Conservation (phyloP, 1,284 basidiomycete genomes). For the Tylopilus sp. region DNA sequence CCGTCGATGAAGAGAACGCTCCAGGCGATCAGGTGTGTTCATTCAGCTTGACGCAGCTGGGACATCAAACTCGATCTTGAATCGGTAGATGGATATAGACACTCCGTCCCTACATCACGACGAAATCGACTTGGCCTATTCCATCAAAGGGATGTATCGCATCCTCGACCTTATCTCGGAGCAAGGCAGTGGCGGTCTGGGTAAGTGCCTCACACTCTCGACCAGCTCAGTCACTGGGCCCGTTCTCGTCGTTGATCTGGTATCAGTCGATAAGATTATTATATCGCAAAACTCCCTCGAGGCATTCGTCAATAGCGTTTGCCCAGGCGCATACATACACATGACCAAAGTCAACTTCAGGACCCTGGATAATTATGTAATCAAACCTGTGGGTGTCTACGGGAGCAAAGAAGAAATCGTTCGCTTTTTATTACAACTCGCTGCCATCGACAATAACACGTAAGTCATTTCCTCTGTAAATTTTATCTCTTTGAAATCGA, state of each 20-base stretch:
- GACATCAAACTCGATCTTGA: neutral
- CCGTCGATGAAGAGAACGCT: conserved; percentile 9
- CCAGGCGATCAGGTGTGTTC: conserved; percentile 14
- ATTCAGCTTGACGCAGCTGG: neutral
- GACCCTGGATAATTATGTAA: conserved; percentile 38
- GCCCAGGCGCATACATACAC: conserved; percentile 43
- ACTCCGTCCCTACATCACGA: conserved; percentile 7
- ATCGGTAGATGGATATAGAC: conserved; percentile 25
- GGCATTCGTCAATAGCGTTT: conserved; percentile 42
- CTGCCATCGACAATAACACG: conserved; percentile 36
- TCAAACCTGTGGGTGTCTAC: conserved; percentile 53
- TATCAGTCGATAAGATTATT: conserved; percentile 53
- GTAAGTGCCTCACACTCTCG: conserved; percentile 28
- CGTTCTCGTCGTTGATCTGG: neutral
- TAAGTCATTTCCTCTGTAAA: conserved; percentile 20
- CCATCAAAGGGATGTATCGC: conserved; percentile 44
- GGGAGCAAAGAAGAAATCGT: conserved; percentile 50
- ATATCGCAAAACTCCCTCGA: conserved; percentile 46
- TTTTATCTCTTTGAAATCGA: neutral
- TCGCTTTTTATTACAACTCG: conserved; percentile 37
- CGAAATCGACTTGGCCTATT: conserved; percentile 25
- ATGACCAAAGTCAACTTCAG: conserved; percentile 53
- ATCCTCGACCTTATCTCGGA: conserved; percentile 52
- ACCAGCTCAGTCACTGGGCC: neutral
- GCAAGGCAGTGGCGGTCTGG: conserved; percentile 46